Evolutionary conservation across 2,329 filamentous ascomycete species (phyloP), one percentile per base, ranked within the genome.

Genomic region (Trematosphaeria pertusa): DNA sequence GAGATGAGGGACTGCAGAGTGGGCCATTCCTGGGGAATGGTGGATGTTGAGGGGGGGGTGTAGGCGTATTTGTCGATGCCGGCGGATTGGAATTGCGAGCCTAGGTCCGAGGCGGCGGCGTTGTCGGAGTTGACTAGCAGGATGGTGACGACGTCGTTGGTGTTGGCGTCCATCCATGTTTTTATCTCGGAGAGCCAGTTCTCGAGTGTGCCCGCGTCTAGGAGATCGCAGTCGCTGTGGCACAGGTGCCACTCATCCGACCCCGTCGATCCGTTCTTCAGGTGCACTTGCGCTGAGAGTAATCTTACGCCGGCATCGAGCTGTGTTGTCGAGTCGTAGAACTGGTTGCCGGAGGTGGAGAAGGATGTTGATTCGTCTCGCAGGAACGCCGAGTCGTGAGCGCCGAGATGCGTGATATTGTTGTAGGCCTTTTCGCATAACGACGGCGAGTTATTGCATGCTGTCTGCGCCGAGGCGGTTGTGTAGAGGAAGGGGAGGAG

Each of bases 401-500:
- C 87, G 17, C 88, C 88, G 63, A 93, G 82, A 69, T 92, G 82
- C 3, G 89, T 92, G 59, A 94, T 82, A 57, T 87, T 84, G 73
- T 84, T 86, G 76, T 94, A 94, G 14, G 82, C 74, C 54, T 83
- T 83, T 51, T 74, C 76, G 77, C 90, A 94, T 31, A 94, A 81
- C 33, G 79, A 75, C 0, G 88, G 87, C 1, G 87, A 91, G 77
- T 93, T 93, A 75, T 94, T 94, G 81, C 90, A 94, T 22, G 85
- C 83, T 55, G 64, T 69, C 41, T 72, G 64, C 46, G 69, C 69
- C 4, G 62, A 61, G 38, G 51, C 51, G 43, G 58, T 50, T 10
- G 57, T 46, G 49, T 50, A 66, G 54, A 71, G 54, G 37, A 66
- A 50, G n/a, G 64, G 59, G 12, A 67, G 26, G 17, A 71, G 41